A percentile compares a stretch with the other conserved stretches of the same genome.
phyloP scores from a whole-genome alignment of 2,329 filamentous ascomycete species.

The Aureobasidium sp. region DNA sequence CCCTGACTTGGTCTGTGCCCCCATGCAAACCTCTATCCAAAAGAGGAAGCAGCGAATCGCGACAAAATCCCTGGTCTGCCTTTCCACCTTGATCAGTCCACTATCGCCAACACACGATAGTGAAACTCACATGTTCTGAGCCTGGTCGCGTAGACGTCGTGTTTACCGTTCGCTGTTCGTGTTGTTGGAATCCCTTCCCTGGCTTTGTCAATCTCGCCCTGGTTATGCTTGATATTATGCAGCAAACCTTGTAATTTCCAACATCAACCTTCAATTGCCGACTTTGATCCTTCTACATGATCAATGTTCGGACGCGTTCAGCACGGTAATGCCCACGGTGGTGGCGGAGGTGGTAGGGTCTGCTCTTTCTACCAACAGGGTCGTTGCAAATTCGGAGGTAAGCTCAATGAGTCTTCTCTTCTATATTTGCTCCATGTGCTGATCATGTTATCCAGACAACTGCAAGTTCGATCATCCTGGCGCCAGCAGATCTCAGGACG shows the following conservation, averaged over 20 bases:
- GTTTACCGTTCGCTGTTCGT: neutral
- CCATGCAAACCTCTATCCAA: conserved; percentile 3
- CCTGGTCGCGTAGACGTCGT: neutral
- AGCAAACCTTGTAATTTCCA: neutral
- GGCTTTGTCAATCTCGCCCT: neutral
- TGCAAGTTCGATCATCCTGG: conserved; percentile 56
- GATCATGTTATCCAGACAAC: conserved; percentile 37
- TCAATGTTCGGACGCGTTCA: conserved; percentile 15
- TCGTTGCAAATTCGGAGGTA: conserved; percentile 59
- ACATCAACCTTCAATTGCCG: neutral
- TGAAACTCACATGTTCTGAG: neutral
- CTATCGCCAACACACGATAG: neutral
- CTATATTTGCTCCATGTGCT: neutral
- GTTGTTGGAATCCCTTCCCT: neutral
- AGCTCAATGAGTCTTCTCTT: conserved; percentile 18
- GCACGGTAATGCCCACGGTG: neutral
- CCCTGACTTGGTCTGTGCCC: conserved; percentile 5
- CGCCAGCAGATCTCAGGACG: conserved; percentile 20
- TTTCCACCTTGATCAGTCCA: neutral
- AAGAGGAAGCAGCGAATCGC: conserved; percentile 3
- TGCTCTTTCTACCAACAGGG: conserved; percentile 62
- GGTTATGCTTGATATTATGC: conserved; percentile 9
- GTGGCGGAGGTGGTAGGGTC: conserved; percentile 27
- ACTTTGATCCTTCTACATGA: neutral
- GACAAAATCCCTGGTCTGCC: neutral